These are phyloP conservation scores for Linderniella brevidens DNA, from an alignment of 257 asterid genomes.

Conservation along the genomic window DNA sequence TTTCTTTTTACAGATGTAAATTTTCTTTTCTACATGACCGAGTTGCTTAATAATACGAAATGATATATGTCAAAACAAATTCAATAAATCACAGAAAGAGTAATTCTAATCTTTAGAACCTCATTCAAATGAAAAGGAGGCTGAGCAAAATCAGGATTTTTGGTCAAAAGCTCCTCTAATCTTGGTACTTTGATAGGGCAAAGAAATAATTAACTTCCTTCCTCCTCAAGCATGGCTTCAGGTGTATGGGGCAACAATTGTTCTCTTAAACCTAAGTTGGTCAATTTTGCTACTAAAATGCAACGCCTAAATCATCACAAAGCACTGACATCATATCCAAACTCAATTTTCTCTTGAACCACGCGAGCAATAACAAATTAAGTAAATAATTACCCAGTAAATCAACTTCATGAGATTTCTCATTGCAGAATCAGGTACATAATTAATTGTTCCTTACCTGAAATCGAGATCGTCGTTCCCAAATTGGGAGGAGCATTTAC, in stretches of 20 bases:
- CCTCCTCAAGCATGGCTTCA: conserved; percentile 70
- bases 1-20: too few relatives aligned
- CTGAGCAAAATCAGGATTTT: conserved; percentile 70
- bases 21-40: too few relatives aligned
- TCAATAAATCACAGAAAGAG: not conserved
- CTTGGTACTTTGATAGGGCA: conserved; percentile 86
- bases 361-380: too few relatives aligned
- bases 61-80: not conserved
- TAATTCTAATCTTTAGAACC: conserved; percentile 24
- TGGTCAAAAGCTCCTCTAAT: conserved; percentile 46
- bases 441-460: conserved; percentile 30
- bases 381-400: too few relatives aligned
- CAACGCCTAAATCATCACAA: too few relatives aligned
- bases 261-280: conserved; percentile 3
- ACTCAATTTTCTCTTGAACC: not conserved
- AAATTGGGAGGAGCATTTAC: conserved; percentile 97
- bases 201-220: conserved; percentile 95
- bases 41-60: too few relatives aligned
- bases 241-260: conserved; percentile 79
- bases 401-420: too few relatives aligned
- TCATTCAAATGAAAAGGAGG: conserved; percentile 86
- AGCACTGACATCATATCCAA: not conserved
- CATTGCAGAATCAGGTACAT: not conserved
- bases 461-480: conserved; percentile 93
- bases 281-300: not conserved